phyloP scores from a whole-genome alignment of 2,329 filamentous ascomycete species.

The Exophiala bonariae region DNA sequence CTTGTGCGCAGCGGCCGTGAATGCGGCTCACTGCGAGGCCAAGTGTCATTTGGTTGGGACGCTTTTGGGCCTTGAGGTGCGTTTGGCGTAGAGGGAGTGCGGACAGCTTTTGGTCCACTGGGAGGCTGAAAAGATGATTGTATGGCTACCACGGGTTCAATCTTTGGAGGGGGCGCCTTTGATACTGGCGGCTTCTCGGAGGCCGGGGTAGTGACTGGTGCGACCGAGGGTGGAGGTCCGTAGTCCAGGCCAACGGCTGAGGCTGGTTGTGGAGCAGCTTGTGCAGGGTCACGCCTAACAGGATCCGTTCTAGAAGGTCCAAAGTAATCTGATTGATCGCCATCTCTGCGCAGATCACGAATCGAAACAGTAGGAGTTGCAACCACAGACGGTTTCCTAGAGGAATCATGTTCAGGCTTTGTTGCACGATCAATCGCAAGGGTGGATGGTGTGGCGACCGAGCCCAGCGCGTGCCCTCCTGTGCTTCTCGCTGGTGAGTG shows the following conservation, averaged over 20 bases:
- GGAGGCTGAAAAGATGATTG: conserved; percentile 37
- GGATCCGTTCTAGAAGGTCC: conserved; percentile 12
- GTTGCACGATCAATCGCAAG: conserved; percentile 10
- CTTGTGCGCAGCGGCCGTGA: conserved; percentile 17
- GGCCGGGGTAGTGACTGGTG: conserved; percentile 19
- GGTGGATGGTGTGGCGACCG: conserved; percentile 16
- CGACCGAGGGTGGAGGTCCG: conserved; percentile 27
- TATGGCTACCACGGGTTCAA: conserved; percentile 6
- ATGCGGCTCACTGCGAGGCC: conserved; percentile 16
- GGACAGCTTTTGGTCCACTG: conserved; percentile 46
- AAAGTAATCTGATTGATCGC: conserved; percentile 27
- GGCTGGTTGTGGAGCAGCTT: conserved; percentile 16
- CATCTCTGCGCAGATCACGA: conserved; percentile 25
- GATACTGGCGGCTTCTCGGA: conserved; percentile 14
- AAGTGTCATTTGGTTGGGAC: conserved; percentile 14
- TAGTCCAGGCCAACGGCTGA: conserved; percentile 26
- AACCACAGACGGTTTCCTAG: conserved; percentile 17
- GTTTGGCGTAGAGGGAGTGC: conserved; percentile 26
- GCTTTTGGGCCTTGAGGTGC: conserved; percentile 11
- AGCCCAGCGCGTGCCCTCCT: conserved; percentile 7
- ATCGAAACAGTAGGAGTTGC: conserved; percentile 13
- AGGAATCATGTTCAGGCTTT: conserved; percentile 22
- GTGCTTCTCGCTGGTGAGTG: conserved; percentile 34
- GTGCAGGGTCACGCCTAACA: conserved; percentile 17
- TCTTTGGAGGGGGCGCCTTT: conserved; percentile 11